phyloP scores from a whole-genome alignment of 208 protist species.

The Wallacemonas sp. region DNA sequence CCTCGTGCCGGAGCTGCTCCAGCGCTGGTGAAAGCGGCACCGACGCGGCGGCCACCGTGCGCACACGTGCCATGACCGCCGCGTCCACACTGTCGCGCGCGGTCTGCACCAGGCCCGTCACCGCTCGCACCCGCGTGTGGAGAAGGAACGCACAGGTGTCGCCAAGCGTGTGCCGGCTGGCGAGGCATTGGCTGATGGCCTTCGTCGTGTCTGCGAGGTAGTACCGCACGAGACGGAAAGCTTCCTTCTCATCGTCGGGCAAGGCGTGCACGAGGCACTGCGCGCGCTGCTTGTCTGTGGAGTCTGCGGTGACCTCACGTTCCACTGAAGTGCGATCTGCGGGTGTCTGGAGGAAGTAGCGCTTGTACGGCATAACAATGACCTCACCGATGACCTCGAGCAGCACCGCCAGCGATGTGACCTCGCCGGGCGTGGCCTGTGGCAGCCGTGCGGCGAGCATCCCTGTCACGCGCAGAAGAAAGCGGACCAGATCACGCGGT shows the following conservation, averaged over 20 bases:
- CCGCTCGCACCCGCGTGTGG: slow-evolving; percentile 18
- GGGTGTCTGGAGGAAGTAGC: slow-evolving; percentile 20
- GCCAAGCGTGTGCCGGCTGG: slow-evolving; percentile 22
- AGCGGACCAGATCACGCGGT: slow-evolving; percentile 18
- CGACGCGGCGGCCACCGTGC: slow-evolving; percentile 1
- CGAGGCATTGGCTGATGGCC: slow-evolving; percentile 19
- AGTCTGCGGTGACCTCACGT: background rate
- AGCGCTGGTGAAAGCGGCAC: slow-evolving; percentile 8
- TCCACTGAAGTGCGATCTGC: background rate
- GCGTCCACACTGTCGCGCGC: slow-evolving; percentile 8
- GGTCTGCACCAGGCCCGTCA: slow-evolving; percentile 26
- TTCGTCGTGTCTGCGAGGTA: slow-evolving; percentile 33
- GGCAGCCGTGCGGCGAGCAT: slow-evolving; percentile 16
- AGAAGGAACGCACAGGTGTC: slow-evolving; percentile 41
- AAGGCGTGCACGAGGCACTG: background rate
- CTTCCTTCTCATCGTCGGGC: slow-evolving; percentile 32
- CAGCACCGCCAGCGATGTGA: slow-evolving; percentile 30
- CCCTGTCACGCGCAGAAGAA: slow-evolving; percentile 20
- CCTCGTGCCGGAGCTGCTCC: slow-evolving; percentile 10
- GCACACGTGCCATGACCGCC: slow-evolving; percentile 9
- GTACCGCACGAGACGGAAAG: slow-evolving; percentile 36
- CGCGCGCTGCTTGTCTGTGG: background rate
- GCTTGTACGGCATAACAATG: slow-evolving; percentile 54
- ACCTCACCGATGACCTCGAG: slow-evolving; percentile 27
- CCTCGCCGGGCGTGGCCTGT: slow-evolving; percentile 22